Conservation (phyloP, 75 land plant genomes). For the Sequoiadendron giganteum region DNA sequence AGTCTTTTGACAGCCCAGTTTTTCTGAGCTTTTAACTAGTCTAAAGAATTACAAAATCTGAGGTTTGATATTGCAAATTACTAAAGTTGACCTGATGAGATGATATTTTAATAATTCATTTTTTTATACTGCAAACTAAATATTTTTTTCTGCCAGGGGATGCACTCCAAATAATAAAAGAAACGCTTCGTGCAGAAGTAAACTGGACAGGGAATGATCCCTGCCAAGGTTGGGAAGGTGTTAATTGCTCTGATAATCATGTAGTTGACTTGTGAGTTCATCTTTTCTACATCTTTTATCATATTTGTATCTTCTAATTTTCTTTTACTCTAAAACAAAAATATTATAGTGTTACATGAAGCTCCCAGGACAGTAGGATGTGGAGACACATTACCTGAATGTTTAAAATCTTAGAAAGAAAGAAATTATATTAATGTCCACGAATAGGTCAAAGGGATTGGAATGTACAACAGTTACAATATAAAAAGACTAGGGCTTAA, state of each 20-base stretch:
- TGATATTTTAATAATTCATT: neutral
- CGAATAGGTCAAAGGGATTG: no score
- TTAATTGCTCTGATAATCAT: conserved; percentile 4
- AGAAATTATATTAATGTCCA: no score
- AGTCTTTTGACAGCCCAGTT: neutral
- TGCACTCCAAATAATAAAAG: conserved; percentile 4
- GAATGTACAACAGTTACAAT: no score
- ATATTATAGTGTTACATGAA: neutral
- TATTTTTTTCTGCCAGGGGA: conserved; percentile 8
- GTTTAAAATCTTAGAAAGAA: neutral
- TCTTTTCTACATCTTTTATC: neutral
- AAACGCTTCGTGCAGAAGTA: conserved; percentile 4
- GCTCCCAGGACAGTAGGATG: neutral
- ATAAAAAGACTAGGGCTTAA: no score
- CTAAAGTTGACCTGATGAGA: neutral
- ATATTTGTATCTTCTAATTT: neutral
- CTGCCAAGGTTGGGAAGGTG: conserved; percentile 10
- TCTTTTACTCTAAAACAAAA: neutral
- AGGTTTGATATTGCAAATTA: neutral
- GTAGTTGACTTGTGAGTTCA: conserved; percentile 10
- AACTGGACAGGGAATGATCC: conserved; percentile 8
- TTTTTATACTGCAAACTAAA: neutral
- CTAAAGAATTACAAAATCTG: neutral
- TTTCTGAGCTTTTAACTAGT: no score
- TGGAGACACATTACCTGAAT: neutral